A percentile compares a stretch with the other conserved stretches of the same genome.
Conservation (phyloP, 345 rosid species). For the Eucalyptus melliodora region DNA sequence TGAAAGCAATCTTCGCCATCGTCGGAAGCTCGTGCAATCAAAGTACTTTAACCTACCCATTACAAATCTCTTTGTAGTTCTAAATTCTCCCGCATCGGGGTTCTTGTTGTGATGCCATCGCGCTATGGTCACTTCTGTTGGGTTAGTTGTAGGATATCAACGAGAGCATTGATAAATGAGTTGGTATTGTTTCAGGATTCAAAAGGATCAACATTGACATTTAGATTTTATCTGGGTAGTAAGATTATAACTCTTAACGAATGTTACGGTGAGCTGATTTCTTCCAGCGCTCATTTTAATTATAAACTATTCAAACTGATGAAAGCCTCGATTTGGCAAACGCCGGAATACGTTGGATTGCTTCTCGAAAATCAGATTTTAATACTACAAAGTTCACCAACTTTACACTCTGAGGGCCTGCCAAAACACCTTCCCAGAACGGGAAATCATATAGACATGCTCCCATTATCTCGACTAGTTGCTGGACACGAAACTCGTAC, state of each 20-base stretch:
- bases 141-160: background rate
- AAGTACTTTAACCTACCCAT: background rate
- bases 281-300: background rate
- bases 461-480: background rate
- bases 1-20: background rate
- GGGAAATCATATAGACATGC: background rate
- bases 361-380: background rate
- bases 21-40: background rate
- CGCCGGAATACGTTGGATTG: background rate
- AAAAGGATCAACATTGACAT: background rate
- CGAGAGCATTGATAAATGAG: background rate
- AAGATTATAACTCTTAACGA: background rate
- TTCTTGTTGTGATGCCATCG: background rate
- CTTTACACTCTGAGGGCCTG: background rate
- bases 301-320: background rate
- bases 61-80: background rate
- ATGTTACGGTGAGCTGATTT: background rate
- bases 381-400: background rate
- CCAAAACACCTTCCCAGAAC: background rate
- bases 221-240: background rate
- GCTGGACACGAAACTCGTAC: background rate
- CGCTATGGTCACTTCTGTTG: background rate
- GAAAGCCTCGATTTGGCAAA: background rate
- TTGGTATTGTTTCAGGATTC: background rate
- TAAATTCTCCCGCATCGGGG: background rate